Evolutionary conservation across 768 basidiomycete species (phyloP).

Genomic region (Mycena capillaripes): DNA sequence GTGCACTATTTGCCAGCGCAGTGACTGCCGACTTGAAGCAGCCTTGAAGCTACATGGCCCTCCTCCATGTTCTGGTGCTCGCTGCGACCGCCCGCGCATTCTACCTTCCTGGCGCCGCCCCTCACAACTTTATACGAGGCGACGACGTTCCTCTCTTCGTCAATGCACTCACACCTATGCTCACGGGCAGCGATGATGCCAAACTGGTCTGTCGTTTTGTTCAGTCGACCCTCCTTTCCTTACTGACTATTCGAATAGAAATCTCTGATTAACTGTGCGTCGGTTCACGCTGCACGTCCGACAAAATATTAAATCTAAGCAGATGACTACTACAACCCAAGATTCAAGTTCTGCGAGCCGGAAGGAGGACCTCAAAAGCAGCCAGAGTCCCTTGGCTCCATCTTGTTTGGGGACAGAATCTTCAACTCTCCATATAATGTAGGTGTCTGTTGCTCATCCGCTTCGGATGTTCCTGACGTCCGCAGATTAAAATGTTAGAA

Average conservation of each 20-base stretch:
- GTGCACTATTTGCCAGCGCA: neutral
- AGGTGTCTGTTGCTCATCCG: constrained; percentile 42
- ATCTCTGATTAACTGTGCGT: constrained; percentile 90
- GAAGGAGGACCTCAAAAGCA: constrained; percentile 77
- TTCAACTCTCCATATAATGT: constrained; percentile 93
- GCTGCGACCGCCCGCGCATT: constrained; percentile 68
- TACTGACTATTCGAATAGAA: constrained; percentile 61
- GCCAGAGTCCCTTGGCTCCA: constrained; percentile 91
- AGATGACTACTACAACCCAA: constrained; percentile 95
- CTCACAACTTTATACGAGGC: constrained; percentile 80
- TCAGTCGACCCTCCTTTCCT: constrained; percentile 2
- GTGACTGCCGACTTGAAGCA: neutral
- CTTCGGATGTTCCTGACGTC: constrained; percentile 20
- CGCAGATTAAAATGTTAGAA: constrained; percentile 85
- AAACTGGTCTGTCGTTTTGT: constrained; percentile 72
- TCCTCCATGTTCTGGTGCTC: constrained; percentile 37
- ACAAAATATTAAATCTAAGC: constrained; percentile 31
- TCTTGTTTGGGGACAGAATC: constrained; percentile 97
- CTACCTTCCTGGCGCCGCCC: constrained; percentile 94
- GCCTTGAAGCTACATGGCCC: constrained; percentile 24
- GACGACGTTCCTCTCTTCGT: constrained; percentile 87
- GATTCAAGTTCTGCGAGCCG: constrained; percentile 90
- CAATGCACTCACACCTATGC: constrained; percentile 91
- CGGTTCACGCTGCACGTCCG: neutral
- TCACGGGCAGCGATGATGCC: constrained; percentile 73